Evolutionary conservation across 2,329 filamentous ascomycete genomes (phyloP), one percentile per base, ranked within the genome.

Genomic region (Colletotrichum sp.): DNA sequence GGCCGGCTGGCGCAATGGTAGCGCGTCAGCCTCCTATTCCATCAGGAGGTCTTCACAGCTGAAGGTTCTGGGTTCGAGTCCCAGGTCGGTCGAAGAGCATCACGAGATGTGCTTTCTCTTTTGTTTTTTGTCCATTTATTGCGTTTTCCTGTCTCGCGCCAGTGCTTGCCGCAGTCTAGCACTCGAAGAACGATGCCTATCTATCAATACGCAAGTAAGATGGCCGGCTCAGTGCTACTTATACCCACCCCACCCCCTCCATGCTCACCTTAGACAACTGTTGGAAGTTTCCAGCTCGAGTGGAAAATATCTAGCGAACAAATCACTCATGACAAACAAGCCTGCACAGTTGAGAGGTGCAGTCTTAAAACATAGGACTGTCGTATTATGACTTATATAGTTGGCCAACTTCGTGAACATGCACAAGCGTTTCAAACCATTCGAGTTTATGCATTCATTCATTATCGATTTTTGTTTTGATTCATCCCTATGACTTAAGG

Each of bases 11-110:
- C 70, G 69, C 71, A 76, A 76, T 76, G 73, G 73, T 76, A 76
- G 71, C 69, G 73, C 70, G 70, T 76, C 73, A 71, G 73, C 71
- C 73, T 76, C 73, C 73, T 76, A 76, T 5, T 10, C 36, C 24
- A 13, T 24, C 2, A 18, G 36, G 57, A 55, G 24, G 2, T 10
- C 12, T 18, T 13, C 24, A 15, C 28, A 76, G 71, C 73, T 71
- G 73, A 76, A 76, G 73, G 71, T 76, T 76, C 63, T 76, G 73
- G 73, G 73, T 76, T 76, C 73, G 73, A 76, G 73, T 76, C 73
- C 73, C 73, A 73, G 63, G 70, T 76, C 32, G 73, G 73, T 73
- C 73, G 68, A 16, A 28, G 30, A 36, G 30, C 9, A 3, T 15
- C 8, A 34, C 8, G 0, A 10, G 24, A 21, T 28, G 18, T 8